Conservation (phyloP, 208 protist species). For the Trypanosoma mega region DNA sequence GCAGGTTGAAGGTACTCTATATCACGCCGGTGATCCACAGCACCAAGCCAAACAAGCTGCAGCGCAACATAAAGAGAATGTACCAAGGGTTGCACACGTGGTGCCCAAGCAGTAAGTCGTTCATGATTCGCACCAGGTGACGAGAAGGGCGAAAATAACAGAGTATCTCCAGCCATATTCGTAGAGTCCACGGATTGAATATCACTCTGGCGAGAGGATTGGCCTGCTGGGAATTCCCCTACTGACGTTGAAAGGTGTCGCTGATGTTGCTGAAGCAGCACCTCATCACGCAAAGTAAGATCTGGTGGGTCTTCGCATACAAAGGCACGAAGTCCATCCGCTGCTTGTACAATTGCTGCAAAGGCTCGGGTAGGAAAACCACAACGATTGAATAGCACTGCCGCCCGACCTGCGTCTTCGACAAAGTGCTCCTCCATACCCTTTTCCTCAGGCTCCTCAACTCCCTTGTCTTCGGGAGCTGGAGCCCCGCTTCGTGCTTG, state of each 20-base stretch:
- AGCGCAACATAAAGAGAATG: conserved; percentile 45
- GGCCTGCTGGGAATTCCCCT: too few relatives aligned
- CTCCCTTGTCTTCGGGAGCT: neutral
- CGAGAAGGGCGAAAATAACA: too few relatives aligned
- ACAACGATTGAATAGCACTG: conserved; percentile 27
- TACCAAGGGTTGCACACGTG: conserved; percentile 40
- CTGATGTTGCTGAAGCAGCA: too few relatives aligned
- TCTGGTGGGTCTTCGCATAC: conserved; percentile 27
- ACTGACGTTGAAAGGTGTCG: too few relatives aligned
- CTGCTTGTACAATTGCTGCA: conserved; percentile 9
- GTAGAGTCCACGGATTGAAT: too few relatives aligned
- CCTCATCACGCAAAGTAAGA: neutral
- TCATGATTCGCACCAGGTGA: too few relatives aligned
- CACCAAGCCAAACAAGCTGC: conserved; percentile 47
- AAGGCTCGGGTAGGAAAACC: conserved; percentile 24
- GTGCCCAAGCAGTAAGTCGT: conserved; percentile 16
- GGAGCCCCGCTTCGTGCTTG: neutral
- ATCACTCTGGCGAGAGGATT: too few relatives aligned
- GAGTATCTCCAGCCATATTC: too few relatives aligned
- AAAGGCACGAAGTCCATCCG: conserved; percentile 26
- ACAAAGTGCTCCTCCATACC: conserved; percentile 13
- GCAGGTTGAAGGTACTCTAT: conserved; percentile 55
- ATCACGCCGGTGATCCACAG: conserved; percentile 75
- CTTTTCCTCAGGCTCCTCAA: neutral
- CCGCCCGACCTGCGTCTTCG: conserved; percentile 13